Evolutionary conservation across 352 stramenopile genomes (phyloP), one percentile per base, ranked within the genome.

Genomic region (Globisporangium yorkense): DNA sequence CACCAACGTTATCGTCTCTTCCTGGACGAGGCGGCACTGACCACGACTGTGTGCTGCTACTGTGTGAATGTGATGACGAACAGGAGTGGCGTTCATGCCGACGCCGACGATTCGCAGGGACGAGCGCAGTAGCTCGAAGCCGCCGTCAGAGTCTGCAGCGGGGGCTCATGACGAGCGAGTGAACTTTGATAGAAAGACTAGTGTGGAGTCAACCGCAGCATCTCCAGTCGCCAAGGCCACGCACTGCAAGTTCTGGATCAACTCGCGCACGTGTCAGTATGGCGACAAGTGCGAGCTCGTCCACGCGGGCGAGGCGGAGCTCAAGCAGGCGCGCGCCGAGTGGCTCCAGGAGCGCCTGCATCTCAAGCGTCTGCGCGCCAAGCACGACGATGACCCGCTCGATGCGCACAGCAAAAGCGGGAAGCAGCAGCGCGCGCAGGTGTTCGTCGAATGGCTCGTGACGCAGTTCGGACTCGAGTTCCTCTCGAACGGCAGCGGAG

Each of bases 191-290:
- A 37, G 33, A 0, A 37, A 37, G 6, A 10, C 24, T 18, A 12
- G 41, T 33, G 10, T 37, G 67, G 44, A 39, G 52, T 15, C 57
- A 61, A 10, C 27, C 39, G 35, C 24, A 59, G 13, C 18, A 47
- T 3, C 20, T 49, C 2, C 33, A 37, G 5, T 29, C 15, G 7
- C 44, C 10, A 10, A 12, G 27, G 0, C 10, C 6, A 12, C 61
- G 35, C 75, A 87, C 41, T 91, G 84, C 71, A 91, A 93, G 57
- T 90, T 88, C 65, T 91, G 82, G 79, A 89, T 93, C 67, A 93
- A 91, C 65, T 88, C 82, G 35, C 77, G 74, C 27, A 72, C 69
- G 27, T 91, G 84, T 57, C 80, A 91, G 49, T 66, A 78, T 27
- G 77, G 84, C 16, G 71, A 85, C 57, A 71, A 77, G 15, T 93